Base-by-base conservation (phyloP, 2,329 filamentous ascomycete species). In the Aciculosporium take region DNA sequence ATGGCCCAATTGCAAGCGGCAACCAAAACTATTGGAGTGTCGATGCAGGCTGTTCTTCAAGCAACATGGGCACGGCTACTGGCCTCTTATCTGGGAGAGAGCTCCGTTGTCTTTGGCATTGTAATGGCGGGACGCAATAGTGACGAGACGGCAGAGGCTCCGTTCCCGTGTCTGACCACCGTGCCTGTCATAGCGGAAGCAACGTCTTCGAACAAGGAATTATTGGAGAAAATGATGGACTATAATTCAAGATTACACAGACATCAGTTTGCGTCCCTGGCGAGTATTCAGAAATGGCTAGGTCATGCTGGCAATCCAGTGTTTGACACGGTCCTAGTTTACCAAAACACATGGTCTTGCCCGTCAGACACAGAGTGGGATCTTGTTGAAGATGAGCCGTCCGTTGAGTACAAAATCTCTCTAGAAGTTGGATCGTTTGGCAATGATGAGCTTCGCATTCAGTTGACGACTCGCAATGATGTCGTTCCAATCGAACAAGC, bases 281-380 rank as follows among this genome's bases (percentile, higher is more conserved):
- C 71, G 3, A 73, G 76, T 24, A 79, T 94, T 8, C 84, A 93
- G 51, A 76, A 72, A 38, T 81, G 79, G 70, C 68, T 84, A 15
- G 79, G 78, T 0, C 69, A 74, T 44, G 65, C 79, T 0, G 74
- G 80, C 20, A 69, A 74, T 6, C 64, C 71, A 0, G 66, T 91
- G 0, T 94, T 95, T 50, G 87, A 95, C 53, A 89, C 86, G 0
- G 67, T 95, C 1, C 76, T 95, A 45, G 81, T 85, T 0, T 89
- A 87, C 53, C 88, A 94, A 53, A 84, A 83, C 48, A 66, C 44
- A 49, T 61, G 39, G 15, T 48, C 60, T 15, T 33, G 48, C 28
- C 41, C 44, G 28, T 37, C 45, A 13, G 42, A 56, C 1, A 33
- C 39, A 1, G 61, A 68, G 0, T 93, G 84, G 81, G 63, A 64